Evolutionary conservation across 2,329 filamentous ascomycete genomes (phyloP).

Genomic region (Alternaria consortialis): DNA sequence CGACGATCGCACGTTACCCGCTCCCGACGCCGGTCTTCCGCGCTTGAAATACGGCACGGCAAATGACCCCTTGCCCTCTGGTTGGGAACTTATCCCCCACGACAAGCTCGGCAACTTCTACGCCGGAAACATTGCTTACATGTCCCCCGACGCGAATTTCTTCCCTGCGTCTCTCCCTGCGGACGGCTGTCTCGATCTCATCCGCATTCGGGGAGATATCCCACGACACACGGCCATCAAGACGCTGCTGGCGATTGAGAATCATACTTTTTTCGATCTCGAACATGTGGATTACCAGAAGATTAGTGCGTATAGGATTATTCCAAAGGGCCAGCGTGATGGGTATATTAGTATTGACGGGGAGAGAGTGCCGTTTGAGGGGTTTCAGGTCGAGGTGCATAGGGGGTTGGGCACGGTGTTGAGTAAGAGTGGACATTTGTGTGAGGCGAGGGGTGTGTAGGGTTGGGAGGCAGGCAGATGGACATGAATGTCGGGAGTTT

Average conservation of each 20-base stretch:
- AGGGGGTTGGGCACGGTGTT: constrained; percentile 83
- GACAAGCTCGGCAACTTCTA: constrained; percentile 92
- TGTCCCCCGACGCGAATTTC: constrained; percentile 87
- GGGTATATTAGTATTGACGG: constrained; percentile 96
- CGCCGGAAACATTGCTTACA: constrained; percentile 92
- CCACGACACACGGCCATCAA: constrained; percentile 71
- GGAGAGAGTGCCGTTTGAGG: constrained; percentile 84
- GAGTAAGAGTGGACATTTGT: constrained; percentile 74
- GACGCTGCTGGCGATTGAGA: constrained; percentile 76
- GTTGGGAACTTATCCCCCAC: constrained; percentile 77
- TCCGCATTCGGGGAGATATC: constrained; percentile 81
- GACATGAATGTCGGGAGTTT: not conserved
- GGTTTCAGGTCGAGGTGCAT: constrained; percentile 92
- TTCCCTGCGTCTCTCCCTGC: constrained; percentile 83
- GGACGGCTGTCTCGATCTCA: constrained; percentile 86
- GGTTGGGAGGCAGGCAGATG: no score
- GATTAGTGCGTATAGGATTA: constrained; percentile 84
- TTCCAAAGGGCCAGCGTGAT: constrained; percentile 67
- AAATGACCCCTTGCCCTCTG: constrained; percentile 76
- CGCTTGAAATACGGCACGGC: constrained; percentile 80
- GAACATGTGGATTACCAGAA: constrained; percentile 83
- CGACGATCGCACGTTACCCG: constrained; percentile 36
- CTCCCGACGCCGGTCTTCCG: constrained; percentile 64
- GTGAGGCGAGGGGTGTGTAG: constrained; percentile 65
- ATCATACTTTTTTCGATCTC: constrained; percentile 80